Percentiles rank a stretch among this genome's conserved stretches.
Conservation (phyloP, 2,329 filamentous ascomycete genomes). For the Fusarium sp. region DNA sequence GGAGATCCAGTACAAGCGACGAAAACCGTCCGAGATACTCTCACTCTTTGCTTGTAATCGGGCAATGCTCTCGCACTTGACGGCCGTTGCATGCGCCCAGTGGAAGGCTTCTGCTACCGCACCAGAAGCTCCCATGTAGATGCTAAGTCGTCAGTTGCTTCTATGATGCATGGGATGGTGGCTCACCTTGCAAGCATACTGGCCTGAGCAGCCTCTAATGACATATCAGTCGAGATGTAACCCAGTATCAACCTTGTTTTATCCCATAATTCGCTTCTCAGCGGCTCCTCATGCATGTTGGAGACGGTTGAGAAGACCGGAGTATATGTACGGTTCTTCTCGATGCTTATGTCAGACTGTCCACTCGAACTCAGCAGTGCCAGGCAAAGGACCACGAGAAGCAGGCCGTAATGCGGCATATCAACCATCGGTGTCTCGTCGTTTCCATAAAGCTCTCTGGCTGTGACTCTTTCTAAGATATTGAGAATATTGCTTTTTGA, state of each 20-base stretch:
- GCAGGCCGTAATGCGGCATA: slow-evolving; percentile 5
- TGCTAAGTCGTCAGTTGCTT: slow-evolving; percentile 9
- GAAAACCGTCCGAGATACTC: slow-evolving; percentile 37
- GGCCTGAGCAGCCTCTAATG: slow-evolving; percentile 43
- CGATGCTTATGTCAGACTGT: background rate
- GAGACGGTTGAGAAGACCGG: background rate
- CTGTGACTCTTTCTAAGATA: background rate
- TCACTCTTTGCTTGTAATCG: background rate
- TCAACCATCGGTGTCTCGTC: background rate
- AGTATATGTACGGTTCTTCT: background rate
- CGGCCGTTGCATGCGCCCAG: slow-evolving; percentile 44
- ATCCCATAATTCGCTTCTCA: slow-evolving; percentile 26
- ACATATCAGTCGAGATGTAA: slow-evolving; percentile 32
- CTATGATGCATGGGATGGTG: accelerated
- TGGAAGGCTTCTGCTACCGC: slow-evolving; percentile 42
- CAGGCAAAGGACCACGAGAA: slow-evolving; percentile 20
- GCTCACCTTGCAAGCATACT: slow-evolving; percentile 46
- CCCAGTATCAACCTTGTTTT: slow-evolving; percentile 44
- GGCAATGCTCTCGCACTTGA: slow-evolving; percentile 46
- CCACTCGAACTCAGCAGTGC: background rate
- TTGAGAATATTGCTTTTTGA: background rate
- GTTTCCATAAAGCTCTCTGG: background rate
- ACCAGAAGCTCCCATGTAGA: slow-evolving; percentile 44
- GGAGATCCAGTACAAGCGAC: slow-evolving; percentile 47
- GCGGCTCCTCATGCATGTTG: accelerated